Conservation (phyloP, 768 basidiomycete genomes). For the Lactarius hatsudake region DNA sequence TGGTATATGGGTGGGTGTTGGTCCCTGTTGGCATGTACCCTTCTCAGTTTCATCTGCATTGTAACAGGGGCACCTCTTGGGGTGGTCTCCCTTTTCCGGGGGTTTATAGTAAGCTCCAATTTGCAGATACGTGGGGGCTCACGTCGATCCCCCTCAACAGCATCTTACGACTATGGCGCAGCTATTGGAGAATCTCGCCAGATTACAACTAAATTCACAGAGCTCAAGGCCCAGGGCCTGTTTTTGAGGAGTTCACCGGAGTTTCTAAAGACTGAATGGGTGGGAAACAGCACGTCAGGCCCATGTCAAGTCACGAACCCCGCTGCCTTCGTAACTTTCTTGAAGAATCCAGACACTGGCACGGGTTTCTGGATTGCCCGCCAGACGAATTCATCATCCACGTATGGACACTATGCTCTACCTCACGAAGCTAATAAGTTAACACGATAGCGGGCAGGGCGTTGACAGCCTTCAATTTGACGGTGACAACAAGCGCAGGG, state of each 20-base stretch:
- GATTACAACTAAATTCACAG: constrained; percentile 65
- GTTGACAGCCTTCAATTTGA: constrained; percentile 55
- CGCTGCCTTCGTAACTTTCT: constrained; percentile 55
- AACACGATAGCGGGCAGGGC: constrained; percentile 34
- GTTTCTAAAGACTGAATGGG: constrained; percentile 76
- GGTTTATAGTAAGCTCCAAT: constrained; percentile 49
- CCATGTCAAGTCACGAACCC: constrained; percentile 42
- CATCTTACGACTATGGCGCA: constrained; percentile 81
- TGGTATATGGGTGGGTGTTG: constrained; percentile 65
- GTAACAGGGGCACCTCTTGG: constrained; percentile 76
- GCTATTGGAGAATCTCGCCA: constrained; percentile 67
- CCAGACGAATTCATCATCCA: constrained; percentile 64
- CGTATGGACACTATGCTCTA: constrained; percentile 41
- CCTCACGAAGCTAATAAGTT: background rate
- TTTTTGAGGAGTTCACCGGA: constrained; percentile 79
- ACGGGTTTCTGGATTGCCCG: constrained; percentile 70
- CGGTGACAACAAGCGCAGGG: constrained; percentile 52
- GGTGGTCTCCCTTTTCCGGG: constrained; percentile 76
- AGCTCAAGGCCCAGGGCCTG: constrained; percentile 73
- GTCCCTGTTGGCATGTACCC: background rate
- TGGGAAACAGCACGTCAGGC: constrained; percentile 59
- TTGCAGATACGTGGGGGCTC: background rate
- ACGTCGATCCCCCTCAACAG: constrained; percentile 21
- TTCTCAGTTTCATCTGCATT: background rate
- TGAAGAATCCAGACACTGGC: constrained; percentile 65